phyloP scores from a whole-genome alignment of 2,329 filamentous ascomycete genomes.

The Diaporthe citrichinensis region DNA sequence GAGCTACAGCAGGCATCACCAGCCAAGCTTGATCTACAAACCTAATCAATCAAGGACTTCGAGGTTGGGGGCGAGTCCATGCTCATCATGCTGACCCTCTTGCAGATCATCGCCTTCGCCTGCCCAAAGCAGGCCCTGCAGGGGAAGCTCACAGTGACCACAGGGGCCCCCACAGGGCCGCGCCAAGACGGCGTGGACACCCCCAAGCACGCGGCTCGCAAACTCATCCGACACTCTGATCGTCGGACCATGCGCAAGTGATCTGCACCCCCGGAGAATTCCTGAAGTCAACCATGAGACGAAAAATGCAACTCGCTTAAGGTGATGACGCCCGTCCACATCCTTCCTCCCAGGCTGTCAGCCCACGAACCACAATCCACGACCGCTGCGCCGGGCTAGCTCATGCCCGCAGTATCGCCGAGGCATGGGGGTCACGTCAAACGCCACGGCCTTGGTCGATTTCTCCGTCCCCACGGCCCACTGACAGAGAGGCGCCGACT shows the following conservation, averaged over 20 bases:
- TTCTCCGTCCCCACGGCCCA: slow-evolving; percentile 6
- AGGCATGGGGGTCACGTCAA: neutral
- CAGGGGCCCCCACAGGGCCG: neutral
- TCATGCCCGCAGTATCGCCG: neutral
- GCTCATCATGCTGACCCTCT: neutral
- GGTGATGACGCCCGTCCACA: neutral
- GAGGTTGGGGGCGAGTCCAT: slow-evolving; percentile 10
- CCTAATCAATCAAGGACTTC: slow-evolving; percentile 5
- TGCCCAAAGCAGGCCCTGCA: slow-evolving; percentile 6
- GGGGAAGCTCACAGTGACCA: neutral
- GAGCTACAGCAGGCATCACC: slow-evolving; percentile 4
- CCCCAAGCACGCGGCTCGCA: slow-evolving; percentile 20
- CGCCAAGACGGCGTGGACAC: neutral
- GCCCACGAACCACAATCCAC: neutral
- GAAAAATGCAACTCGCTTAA: slow-evolving; percentile 31
- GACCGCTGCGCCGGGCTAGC: neutral
- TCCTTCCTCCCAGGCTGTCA: neutral
- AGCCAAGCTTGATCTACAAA: slow-evolving; percentile 30
- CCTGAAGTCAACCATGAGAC: slow-evolving; percentile 20
- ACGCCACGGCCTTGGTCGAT: neutral
- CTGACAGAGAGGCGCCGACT: neutral
- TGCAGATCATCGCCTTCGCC: slow-evolving; percentile 20
- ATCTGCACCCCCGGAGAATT: slow-evolving; percentile 20
- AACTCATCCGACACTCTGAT: slow-evolving; percentile 32
- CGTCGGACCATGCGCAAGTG: slow-evolving; percentile 32